Base-by-base conservation (phyloP, 305 asterid genomes). In the Fraxinus sp. region DNA sequence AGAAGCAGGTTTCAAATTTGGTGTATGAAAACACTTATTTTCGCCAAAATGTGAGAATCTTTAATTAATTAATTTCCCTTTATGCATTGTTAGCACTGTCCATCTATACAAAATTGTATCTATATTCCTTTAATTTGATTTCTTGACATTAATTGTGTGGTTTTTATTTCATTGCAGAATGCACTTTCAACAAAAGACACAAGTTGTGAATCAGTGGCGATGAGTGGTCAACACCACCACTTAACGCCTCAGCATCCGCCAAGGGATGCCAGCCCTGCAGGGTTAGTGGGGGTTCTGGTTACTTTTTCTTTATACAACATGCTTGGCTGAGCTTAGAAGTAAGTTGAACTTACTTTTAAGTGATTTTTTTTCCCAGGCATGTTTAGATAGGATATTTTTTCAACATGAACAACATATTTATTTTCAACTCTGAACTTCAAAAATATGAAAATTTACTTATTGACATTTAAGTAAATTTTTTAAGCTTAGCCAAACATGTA, bases 181-280 rank as follows among this genome's bases (percentile, higher is more conserved):
- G 85, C 88, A 76, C 88, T 93, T 88, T 90, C 97, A 74, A 89
- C 97, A 44, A 95, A 95, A 90, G 98, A 93, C 87, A 88, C 98
- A 18, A 95, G 98, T 90, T 91, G 98, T 90, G 98, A 95, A 78
- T 95, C 98, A 30, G 97, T 93, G 90, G 97, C 94, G 97, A 93
- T 95, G 73, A 90, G 97, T 89, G 93, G 98, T 92, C 98, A 92
- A 85, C 97, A 91, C 36, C 87, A 87, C 90, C 97, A 90, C 86
- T 83, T 87, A 87, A 87, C 94, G 75, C 89, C 94, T 79, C 98
- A 90, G 94, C 98, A 89, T 90, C 98, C 98, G 26, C 98, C 98
- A 83, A 90, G 98, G 89, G 98, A 93, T 92, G 98, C 98, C 83
- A 94, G 98, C 90, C 97, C 98, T 95, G 98, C 98, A 88, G 98